Base-by-base conservation (phyloP, 371 early-diverging fungal species). In the Coemansia sp. region DNA sequence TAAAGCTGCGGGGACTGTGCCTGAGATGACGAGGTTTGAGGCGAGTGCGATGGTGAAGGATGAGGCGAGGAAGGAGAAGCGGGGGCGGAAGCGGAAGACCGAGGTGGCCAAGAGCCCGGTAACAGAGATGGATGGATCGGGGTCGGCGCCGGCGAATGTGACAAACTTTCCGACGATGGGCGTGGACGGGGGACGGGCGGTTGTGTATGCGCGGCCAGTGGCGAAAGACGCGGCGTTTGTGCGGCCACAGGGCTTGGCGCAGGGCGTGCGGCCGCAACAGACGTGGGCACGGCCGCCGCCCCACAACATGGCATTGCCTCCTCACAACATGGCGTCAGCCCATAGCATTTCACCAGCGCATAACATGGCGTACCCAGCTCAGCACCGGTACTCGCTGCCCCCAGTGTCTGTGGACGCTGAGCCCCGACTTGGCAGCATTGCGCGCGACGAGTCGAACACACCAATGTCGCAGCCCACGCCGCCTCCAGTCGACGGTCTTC, bases 381-480 rank as follows among this genome's bases (percentile, higher is more conserved):
- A 54, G 55, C 15, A 24, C 29, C 55, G 29, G 55, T 54, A 54
- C 55, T 28, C 55, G 29, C 55, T 54, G 55, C 55, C 55, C 3
- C 55, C 24, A 26, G 29, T 54, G 1, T 6, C 55, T 3, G 36
- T 12, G 3, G 58, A 28, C 12, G 40, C 13, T 4, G 39, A 36
- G 7, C 39, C 17, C 3, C 32, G 69, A 11, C 15, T 28, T 4
- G 51, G 69, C 9, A 29, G 13, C 13, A 17, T 40, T 2, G 58
- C 4, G 2, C 73, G 79, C 3, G 78, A 36, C n/a, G 65, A 63
- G n/a, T 79, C 80, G 0, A 80, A 68, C 48, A 65, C 79, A 0
- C 58, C 76, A 40, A 59, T 79, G 23, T 64, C 80, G 6, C 79
- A 78, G 62, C 80, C 79, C 21, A 78, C 79, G 28, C 79, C 79